Evolutionary conservation across 2,329 filamentous ascomycete species (phyloP).

Genomic region (Fusarium sambucinum): DNA sequence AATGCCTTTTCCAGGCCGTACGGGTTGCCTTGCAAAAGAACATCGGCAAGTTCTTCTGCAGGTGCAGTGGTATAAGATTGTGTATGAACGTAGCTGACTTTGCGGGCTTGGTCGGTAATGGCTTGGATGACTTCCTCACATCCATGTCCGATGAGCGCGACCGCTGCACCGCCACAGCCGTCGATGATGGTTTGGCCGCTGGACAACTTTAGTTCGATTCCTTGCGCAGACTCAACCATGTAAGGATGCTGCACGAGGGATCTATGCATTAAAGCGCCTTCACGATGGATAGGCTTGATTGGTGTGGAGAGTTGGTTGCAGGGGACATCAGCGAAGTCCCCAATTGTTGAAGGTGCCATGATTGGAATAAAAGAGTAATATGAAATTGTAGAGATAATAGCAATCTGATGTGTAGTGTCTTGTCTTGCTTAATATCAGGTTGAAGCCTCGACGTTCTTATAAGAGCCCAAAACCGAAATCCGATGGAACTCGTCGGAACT

Average conservation of each 20-base stretch:
- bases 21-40: background rate
- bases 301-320: background rate
- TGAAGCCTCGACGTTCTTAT: background rate
- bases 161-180: constrained; percentile 16
- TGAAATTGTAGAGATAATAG: too few species aligned
- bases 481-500: constrained; percentile 22
- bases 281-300: constrained; percentile 3
- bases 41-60: constrained; percentile 11
- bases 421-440: rapidly evolving
- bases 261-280: constrained; percentile 19
- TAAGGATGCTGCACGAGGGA: constrained; percentile 24
- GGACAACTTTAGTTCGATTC: constrained; percentile 1
- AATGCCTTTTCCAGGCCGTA: constrained; percentile 43
- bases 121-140: constrained; percentile 20
- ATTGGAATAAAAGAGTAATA: rapidly evolving
- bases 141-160: constrained; percentile 13
- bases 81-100: constrained; percentile 24
- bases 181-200: constrained; percentile 16
- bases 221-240: constrained; percentile 11
- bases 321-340: background rate
- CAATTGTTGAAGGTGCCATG: constrained; percentile 11
- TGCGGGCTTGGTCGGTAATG: constrained; percentile 15
- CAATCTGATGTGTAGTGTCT: rapidly evolving
- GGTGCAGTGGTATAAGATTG: constrained; percentile 24
- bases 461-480: constrained; percentile 24